Evolutionary conservation across 495 filamentous ascomycete genomes (phyloP).

Genomic region (Penicillium paradoxum): DNA sequence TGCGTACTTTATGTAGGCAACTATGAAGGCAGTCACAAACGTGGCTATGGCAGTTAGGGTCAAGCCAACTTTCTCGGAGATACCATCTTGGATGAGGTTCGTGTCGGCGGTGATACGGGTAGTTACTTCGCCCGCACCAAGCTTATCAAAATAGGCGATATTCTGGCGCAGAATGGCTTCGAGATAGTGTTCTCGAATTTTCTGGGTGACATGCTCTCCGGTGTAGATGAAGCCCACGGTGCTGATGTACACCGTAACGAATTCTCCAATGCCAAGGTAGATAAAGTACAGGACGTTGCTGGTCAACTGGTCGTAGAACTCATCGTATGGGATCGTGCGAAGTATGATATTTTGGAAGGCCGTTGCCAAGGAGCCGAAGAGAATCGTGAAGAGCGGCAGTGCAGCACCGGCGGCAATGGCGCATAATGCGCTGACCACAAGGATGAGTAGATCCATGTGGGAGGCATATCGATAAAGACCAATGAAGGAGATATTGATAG

Average conservation of each 20-base stretch:
- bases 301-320: conserved; percentile 57
- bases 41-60: conserved; percentile 70
- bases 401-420: conserved; percentile 76
- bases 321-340: conserved; percentile 37
- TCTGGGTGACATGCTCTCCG: conserved; percentile 80
- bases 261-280: conserved; percentile 84
- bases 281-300: conserved; percentile 80
- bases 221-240: conserved; percentile 92
- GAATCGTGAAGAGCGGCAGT: conserved; percentile 78
- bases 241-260: conserved; percentile 71
- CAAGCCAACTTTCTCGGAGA: conserved; percentile 80
- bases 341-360: conserved; percentile 62
- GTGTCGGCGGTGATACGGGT: conserved; percentile 90
- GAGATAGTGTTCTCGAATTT: conserved; percentile 81
- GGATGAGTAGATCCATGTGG: conserved; percentile 66
- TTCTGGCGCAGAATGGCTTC: conserved; percentile 82
- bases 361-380: conserved; percentile 73
- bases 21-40: conserved; percentile 83
- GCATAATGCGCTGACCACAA: conserved; percentile 57
- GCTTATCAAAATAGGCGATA: conserved; percentile 87
- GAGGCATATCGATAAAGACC: conserved; percentile 79
- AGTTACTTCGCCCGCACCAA: conserved; percentile 88
- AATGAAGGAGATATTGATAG: conserved; percentile 58
- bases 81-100: conserved; percentile 80
- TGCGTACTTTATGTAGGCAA: conserved; percentile 82